Percentiles rank a stretch among this genome's conserved stretches.
Evolutionary conservation across 371 early-diverging fungal species (phyloP).

Genomic region (Mortierella sp.): DNA sequence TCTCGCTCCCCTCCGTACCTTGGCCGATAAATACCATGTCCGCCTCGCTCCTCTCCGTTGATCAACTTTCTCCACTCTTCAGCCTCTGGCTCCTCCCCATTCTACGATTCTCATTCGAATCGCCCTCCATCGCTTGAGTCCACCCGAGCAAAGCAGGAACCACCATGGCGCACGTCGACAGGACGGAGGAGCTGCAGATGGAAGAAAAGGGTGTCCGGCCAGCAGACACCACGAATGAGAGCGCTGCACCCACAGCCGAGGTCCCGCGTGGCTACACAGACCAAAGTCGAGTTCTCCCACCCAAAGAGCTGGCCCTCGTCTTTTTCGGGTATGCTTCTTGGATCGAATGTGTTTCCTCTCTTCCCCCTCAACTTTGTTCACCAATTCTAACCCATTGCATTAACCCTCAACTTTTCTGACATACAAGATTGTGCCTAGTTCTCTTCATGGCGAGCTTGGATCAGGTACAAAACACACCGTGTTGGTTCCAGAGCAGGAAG

Average conservation of each 20-base stretch:
- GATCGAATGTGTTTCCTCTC: neutral
- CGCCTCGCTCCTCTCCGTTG: too few relatives aligned
- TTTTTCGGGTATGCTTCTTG: slow-evolving; percentile 33
- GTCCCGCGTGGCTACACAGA: slow-evolving; percentile 25
- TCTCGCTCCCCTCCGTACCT: too few relatives aligned
- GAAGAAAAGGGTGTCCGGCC: slow-evolving; percentile 20
- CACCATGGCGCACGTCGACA: slow-evolving; percentile 17
- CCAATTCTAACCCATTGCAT: neutral
- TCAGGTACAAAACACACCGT: slow-evolving; percentile 17
- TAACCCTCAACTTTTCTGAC: neutral
- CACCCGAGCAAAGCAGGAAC: neutral
- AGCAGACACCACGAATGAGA: neutral
- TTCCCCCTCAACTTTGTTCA: neutral
- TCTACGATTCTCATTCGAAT: neutral
- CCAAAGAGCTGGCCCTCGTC: slow-evolving; percentile 30
- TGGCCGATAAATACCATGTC: too few relatives aligned
- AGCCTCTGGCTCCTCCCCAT: too few relatives aligned
- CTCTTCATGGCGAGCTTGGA: slow-evolving; percentile 51
- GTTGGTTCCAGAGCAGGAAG: neutral
- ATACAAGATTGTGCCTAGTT: slow-evolving; percentile 20
- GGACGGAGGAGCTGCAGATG: slow-evolving; percentile 5
- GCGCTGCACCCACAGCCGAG: neutral
- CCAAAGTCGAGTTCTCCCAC: slow-evolving; percentile 34
- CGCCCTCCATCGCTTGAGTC: too few relatives aligned
- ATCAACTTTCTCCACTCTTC: too few relatives aligned